A percentile compares a stretch with the other conserved stretches of the same genome.
Conservation (phyloP, 192 early-diverging fungal species). For the Glomus cerebriforme region DNA sequence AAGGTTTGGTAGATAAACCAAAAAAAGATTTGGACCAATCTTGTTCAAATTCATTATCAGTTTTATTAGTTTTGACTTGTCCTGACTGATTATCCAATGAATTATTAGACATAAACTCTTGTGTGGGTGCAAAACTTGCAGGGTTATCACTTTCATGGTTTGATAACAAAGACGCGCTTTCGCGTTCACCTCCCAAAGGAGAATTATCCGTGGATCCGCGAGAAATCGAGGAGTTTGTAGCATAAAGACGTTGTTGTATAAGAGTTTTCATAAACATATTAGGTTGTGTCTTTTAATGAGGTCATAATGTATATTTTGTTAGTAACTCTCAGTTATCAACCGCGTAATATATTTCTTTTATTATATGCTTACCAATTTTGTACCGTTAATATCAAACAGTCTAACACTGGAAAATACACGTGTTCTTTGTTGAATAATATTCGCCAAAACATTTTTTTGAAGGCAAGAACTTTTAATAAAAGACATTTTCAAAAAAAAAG, state of each 20-base stretch:
- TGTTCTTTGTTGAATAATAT: neutral
- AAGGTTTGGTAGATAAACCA: conserved; percentile 76
- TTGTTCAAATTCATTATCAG: conserved; percentile 2
- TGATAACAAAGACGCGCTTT: neutral
- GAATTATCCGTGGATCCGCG: neutral
- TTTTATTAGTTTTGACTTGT: neutral
- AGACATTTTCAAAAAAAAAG: neutral
- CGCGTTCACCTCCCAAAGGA: neutral
- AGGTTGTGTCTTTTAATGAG: neutral
- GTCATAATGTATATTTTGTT: neutral
- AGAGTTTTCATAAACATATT: neutral
- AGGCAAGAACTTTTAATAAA: neutral
- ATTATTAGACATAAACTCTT: neutral
- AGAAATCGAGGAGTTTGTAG: neutral
- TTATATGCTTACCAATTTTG: neutral
- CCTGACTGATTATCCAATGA: neutral
- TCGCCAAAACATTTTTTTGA: neutral
- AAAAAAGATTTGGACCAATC: conserved; percentile 73
- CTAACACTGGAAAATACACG: neutral
- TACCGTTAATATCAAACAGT: neutral
- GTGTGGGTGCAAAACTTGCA: neutral
- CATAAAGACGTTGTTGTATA: neutral
- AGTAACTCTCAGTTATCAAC: neutral
- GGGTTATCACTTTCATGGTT: neutral
- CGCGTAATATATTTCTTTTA: neutral